Evolutionary conservation across 371 early-diverging fungal genomes (phyloP), one percentile per base, ranked within the genome.

Genomic region (Apophysomyces variabilis): DNA sequence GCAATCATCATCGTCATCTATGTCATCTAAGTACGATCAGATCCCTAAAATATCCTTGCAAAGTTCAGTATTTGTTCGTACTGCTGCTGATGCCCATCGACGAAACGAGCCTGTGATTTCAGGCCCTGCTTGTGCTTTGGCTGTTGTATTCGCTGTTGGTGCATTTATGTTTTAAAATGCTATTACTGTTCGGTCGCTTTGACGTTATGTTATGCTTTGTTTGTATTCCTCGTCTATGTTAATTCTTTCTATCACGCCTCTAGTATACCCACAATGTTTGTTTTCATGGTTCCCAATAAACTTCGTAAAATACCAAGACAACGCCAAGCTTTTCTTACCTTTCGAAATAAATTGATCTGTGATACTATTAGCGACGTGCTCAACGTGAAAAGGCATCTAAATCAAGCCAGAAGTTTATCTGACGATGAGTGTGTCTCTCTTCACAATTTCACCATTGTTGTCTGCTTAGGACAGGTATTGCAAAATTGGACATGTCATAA

Each of bases 91-190:
- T 50, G 54, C 54, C 8, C 54, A 50, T 8, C 54, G n/a, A 21
- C 21, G 0, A 21, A 50, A 50, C 21, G 54, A 50, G 54, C 54
- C 54, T 7, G 21, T 65, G 1, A 58, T 69, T 2, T 65, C 69
- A 18, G 69, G 69, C 14, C 65, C 69, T 38, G 65, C 65, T 6
- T 58, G 61, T 57, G 69, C 69, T 3, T 61, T 69, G n/a, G 61
- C 65, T 32, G 65, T 69, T 14, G 69, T 69, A 13, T 47, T 69
- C 13, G 54, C 62, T 1, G 43, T 69, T 57, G 69, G 62, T 2
- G 65, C 65, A 7, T 58, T 61, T 41, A 69, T 69, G 69, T 69
- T 69, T 41, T 69, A 36, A 67, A 7, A 50, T 14, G 18, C 21
- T 26, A 13, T 13, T 7, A 50, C 21, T 50, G 16, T 45, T 13